A percentile compares a stretch with the other conserved stretches of the same genome.
Evolutionary conservation across 140 eudicot species (phyloP).

Genomic region (Cichorium intybus): DNA sequence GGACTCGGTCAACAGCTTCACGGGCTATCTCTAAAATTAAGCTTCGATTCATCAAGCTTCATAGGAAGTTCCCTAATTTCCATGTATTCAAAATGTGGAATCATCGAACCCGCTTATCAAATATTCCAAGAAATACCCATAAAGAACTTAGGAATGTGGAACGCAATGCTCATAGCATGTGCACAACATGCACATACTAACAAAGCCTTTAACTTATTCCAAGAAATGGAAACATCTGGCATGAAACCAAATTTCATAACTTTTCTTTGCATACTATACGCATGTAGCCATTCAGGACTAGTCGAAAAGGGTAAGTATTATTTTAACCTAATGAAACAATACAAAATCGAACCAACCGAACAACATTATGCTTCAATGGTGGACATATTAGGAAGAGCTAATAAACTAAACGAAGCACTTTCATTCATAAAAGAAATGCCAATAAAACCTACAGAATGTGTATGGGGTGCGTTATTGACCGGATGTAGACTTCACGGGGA

Average conservation of each 20-base stretch:
- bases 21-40: conserved; percentile 52
- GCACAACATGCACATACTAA: conserved; percentile 68
- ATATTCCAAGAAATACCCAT: conserved; percentile 48
- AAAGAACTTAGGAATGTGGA: conserved; percentile 77
- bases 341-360: conserved; percentile 55
- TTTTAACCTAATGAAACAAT: conserved; percentile 54
- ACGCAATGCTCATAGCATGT: conserved; percentile 74
- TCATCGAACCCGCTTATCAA: conserved; percentile 52
- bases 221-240: conserved; percentile 34
- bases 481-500: conserved; percentile 68
- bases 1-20: conserved; percentile 72
- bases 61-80: conserved; percentile 79
- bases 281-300: conserved; percentile 81
- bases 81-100: conserved; percentile 79
- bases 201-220: conserved; percentile 49
- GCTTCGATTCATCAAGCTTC: conserved; percentile 50
- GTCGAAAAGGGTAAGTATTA: conserved; percentile 66
- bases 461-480: conserved; percentile 81
- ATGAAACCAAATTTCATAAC: conserved; percentile 80
- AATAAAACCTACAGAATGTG: conserved; percentile 63
- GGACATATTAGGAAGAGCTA: conserved; percentile 76
- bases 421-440: conserved; percentile 54
- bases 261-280: conserved; percentile 58
- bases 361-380: conserved; percentile 79
- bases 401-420: conserved; percentile 62